Evolutionary conservation across 1,284 basidiomycete genomes (phyloP).

Genomic region (Rhodotorula sp.): DNA sequence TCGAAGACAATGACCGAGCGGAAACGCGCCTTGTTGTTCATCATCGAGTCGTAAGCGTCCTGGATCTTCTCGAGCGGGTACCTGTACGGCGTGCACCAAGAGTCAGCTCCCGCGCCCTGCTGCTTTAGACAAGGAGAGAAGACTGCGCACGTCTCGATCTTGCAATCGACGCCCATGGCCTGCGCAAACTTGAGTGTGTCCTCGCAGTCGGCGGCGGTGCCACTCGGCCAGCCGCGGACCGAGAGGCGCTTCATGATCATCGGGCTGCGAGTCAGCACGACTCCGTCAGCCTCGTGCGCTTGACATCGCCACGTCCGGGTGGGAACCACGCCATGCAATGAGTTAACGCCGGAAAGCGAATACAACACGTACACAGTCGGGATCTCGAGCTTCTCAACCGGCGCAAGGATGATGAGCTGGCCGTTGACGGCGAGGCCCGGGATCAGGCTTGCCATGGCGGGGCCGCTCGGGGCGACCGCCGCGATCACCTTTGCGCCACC

Average conservation of each 20-base stretch:
- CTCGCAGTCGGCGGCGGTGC: constrained; percentile 47
- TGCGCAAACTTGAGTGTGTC: constrained; percentile 50
- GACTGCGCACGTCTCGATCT: constrained; percentile 44
- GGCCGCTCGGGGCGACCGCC: constrained; percentile 49
- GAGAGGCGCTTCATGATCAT: constrained; percentile 50
- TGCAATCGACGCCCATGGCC: constrained; percentile 48
- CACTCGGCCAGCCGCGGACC: constrained; percentile 52
- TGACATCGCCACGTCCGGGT: no score
- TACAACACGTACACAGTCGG: not conserved
- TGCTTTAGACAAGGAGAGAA: no score
- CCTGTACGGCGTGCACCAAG: constrained; percentile 7
- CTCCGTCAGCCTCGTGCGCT: no score
- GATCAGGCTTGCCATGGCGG: constrained; percentile 49
- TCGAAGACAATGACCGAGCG: constrained; percentile 6
- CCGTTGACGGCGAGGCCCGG: constrained; percentile 50
- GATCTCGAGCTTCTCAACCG: constrained; percentile 4
- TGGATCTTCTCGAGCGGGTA: constrained; percentile 51
- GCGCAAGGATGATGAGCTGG: constrained; percentile 45
- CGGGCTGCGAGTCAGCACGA: constrained; percentile 31
- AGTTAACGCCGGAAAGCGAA: not conserved
- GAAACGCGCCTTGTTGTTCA: constrained; percentile 46
- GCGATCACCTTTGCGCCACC: constrained; percentile 46
- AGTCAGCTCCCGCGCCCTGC: not conserved
- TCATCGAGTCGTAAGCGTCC: constrained; percentile 51
- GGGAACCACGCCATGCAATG: no score